These are phyloP conservation scores for Sedum album DNA, from an alignment of 164 flowering plant species.

Conservation along the genomic window DNA sequence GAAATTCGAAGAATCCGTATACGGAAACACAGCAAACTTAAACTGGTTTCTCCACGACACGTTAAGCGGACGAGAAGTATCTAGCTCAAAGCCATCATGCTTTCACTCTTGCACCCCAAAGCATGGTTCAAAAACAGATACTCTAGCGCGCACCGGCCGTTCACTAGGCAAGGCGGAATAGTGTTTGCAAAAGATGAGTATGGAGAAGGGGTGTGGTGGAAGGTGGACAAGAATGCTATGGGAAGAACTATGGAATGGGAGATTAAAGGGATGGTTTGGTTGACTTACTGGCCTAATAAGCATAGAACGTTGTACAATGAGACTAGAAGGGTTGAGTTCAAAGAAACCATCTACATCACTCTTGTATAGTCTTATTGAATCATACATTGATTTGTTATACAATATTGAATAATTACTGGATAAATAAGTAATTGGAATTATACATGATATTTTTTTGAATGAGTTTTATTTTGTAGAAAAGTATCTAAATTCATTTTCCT, in stretches of 20 bases:
- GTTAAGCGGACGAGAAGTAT: conserved; percentile 60
- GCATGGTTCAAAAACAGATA: conserved; percentile 82
- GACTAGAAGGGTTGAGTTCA: conserved; percentile 66
- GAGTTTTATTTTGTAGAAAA: too few species aligned
- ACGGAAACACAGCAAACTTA: conserved; percentile 47
- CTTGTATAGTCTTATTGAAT: conserved; percentile 20
- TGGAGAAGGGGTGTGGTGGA: conserved; percentile 71
- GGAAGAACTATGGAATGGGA: conserved; percentile 81
- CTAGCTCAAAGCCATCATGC: conserved; percentile 61
- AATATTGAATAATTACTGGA: neutral
- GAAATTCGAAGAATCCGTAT: conserved; percentile 77
- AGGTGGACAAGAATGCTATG: conserved; percentile 39
- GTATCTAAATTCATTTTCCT: too few species aligned
- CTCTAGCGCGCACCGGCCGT: conserved; percentile 64
- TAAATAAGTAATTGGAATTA: neutral
- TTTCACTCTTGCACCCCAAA: conserved; percentile 49
- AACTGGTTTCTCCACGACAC: conserved; percentile 81
- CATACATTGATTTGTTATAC: neutral
- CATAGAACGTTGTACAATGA: conserved; percentile 51
- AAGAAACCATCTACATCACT: conserved; percentile 40
- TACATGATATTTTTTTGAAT: conserved; percentile 7
- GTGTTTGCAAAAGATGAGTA: conserved; percentile 66
- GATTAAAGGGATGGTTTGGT: conserved; percentile 62
- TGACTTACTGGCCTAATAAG: conserved; percentile 88
- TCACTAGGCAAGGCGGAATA: conserved; percentile 37